Evolutionary conservation across 2,329 filamentous ascomycete species (phyloP).

Genomic region (Beauveria australis): DNA sequence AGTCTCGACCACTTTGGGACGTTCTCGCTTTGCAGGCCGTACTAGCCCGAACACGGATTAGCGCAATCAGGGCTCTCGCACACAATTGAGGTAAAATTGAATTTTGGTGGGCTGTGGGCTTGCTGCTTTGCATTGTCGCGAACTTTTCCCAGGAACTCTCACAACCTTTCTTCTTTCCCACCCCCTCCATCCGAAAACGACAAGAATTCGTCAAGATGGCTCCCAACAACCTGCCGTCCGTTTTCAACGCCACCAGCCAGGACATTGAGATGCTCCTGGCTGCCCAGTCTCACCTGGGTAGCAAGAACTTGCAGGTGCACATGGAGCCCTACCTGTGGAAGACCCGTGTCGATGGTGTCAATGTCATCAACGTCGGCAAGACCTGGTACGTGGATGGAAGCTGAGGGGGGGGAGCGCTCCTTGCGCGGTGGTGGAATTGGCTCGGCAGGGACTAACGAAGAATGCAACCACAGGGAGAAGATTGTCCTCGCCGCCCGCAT

Average conservation of each 20-base stretch:
- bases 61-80: constrained; percentile 25
- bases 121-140: constrained; percentile 21
- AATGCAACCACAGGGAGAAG: constrained; percentile 70
- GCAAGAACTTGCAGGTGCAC: constrained; percentile 99
- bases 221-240: constrained; percentile 83
- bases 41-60: constrained; percentile 20
- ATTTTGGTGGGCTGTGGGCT: constrained; percentile 15
- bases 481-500: constrained; percentile 97
- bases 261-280: constrained; percentile 99
- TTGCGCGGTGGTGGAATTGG: not conserved
- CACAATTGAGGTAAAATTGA: constrained; percentile 32
- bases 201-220: constrained; percentile 67
- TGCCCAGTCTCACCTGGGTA: constrained; percentile 91
- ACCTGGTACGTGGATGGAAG: constrained; percentile 66
- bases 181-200: constrained; percentile 26
- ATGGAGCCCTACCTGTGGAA: constrained; percentile 99
- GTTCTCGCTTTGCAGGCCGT: not conserved
- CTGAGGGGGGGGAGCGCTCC: not conserved
- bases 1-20: not conserved
- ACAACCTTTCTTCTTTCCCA: constrained; percentile 19
- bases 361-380: constrained; percentile 99
- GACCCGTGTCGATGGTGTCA: constrained; percentile 96
- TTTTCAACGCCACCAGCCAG: constrained; percentile 94
- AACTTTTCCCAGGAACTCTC: constrained; percentile 32
- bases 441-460: constrained; percentile 10